Evolutionary conservation across 352 stramenopile genomes (phyloP).

Genomic region (Aphanomyces astaci): DNA sequence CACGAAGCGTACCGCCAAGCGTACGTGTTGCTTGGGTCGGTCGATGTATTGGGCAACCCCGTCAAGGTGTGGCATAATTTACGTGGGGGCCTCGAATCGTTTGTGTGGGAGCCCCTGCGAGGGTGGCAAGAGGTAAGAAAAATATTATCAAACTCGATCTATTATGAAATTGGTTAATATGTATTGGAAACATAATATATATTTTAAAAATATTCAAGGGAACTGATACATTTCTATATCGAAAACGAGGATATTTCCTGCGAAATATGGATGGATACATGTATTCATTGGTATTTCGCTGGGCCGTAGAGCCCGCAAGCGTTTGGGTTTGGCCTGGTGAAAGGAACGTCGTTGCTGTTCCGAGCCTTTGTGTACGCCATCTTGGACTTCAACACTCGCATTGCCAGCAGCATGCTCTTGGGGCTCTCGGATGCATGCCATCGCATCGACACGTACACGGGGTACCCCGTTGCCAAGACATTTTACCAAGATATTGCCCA

Average conservation of each 20-base stretch:
- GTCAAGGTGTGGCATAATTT: slow-evolving; percentile 85
- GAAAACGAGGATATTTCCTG: too few species aligned
- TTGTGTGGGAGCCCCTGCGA: slow-evolving; percentile 72
- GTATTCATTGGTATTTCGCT: too few species aligned
- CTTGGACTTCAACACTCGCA: slow-evolving; percentile 82
- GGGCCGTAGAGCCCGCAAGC: slow-evolving; percentile 66
- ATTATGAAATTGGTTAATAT: too few species aligned
- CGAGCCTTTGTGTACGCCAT: slow-evolving; percentile 79
- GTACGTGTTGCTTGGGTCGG: slow-evolving; percentile 81
- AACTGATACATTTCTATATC: too few species aligned
- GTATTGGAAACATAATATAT: too few species aligned
- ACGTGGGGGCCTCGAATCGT: slow-evolving; percentile 68
- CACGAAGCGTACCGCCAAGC: slow-evolving; percentile 81
- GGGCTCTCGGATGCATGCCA: slow-evolving; percentile 77
- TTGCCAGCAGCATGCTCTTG: slow-evolving; percentile 69
- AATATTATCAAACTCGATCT: too few species aligned
- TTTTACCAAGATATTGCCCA: slow-evolving; percentile 84
- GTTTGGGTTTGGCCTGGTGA: slow-evolving; percentile 69
- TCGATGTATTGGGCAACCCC: slow-evolving; percentile 82
- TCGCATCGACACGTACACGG: slow-evolving; percentile 83
- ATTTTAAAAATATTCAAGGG: too few species aligned
- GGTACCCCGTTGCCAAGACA: slow-evolving; percentile 73
- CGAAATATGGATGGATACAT: too few species aligned
- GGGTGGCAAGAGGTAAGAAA: slow-evolving; percentile 54
- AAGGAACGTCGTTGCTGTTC: slow-evolving; percentile 76